Percentiles rank a stretch among this genome's conserved stretches.
phyloP scores from a whole-genome alignment of 345 rosid species.

The Rhodamnia rubescens region DNA sequence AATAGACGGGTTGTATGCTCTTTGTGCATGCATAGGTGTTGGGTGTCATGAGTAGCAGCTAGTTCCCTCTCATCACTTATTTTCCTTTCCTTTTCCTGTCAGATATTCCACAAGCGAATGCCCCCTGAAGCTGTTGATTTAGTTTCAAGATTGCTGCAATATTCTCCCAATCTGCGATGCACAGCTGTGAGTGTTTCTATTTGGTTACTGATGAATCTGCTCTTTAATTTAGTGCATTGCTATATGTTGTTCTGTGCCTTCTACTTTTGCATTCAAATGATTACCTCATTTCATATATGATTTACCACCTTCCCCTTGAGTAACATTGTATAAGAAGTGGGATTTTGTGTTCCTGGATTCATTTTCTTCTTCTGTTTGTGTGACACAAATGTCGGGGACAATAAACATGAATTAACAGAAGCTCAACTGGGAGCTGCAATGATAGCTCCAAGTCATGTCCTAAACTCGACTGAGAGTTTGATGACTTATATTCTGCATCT shows the following conservation, averaged over 20 bases:
- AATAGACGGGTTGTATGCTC: not conserved
- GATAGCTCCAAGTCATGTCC: not conserved
- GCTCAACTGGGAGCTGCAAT: not conserved
- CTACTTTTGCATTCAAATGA: not conserved
- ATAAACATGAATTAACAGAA: not conserved
- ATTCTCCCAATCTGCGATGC: constrained; percentile 90
- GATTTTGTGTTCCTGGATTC: not conserved
- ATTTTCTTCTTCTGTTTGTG: not conserved
- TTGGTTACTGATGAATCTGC: not conserved
- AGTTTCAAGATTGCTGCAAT: constrained; percentile 91
- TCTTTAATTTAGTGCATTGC: not conserved
- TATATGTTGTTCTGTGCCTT: not conserved
- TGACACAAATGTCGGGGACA: not conserved
- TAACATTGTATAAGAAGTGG: not conserved
- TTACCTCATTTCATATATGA: not conserved
- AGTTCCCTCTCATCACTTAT: not conserved
- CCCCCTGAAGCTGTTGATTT: constrained; percentile 97
- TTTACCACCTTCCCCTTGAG: not conserved
- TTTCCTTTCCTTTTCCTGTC: not conserved
- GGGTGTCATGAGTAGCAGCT: not conserved
- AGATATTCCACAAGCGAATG: constrained; percentile 96
- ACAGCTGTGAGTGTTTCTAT: constrained; percentile 53
- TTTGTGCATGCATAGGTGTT: not conserved
- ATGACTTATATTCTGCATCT: not conserved
- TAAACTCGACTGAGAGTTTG: not conserved